Conservation (phyloP, 345 rosid species). For the Syzygium aqueum region DNA sequence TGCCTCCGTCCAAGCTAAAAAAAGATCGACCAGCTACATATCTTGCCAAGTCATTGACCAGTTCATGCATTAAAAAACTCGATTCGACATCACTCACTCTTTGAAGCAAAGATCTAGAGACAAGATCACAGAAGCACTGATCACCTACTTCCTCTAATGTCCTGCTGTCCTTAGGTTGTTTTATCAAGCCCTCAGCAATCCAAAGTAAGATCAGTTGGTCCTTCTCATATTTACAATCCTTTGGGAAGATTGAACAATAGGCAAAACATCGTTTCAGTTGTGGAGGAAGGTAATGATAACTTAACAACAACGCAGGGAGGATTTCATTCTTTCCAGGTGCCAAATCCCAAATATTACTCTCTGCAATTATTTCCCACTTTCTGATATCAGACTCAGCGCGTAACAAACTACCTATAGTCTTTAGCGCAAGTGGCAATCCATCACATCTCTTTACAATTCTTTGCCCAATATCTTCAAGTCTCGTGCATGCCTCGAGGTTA, state of each 20-base stretch:
- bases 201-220: slow-evolving; percentile 5
- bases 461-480: neutral
- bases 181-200: slow-evolving; percentile 10
- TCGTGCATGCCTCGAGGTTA: neutral
- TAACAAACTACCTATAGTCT: slow-evolving; percentile 10
- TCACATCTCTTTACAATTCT: slow-evolving; percentile 1
- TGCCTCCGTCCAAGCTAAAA: neutral
- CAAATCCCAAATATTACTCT: neutral
- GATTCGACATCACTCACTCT: neutral
- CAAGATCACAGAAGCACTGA: slow-evolving; percentile 6
- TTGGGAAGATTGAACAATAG: slow-evolving; percentile 11
- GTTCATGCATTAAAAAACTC: slow-evolving; percentile 19
- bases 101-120: slow-evolving; percentile 21
- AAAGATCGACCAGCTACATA: neutral
- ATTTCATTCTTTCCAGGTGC: neutral
- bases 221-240: slow-evolving; percentile 4
- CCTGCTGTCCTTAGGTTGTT: neutral
- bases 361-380: slow-evolving; percentile 4
- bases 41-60: slow-evolving; percentile 15
- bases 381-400: neutral
- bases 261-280: slow-evolving; percentile 10
- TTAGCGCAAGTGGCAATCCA: slow-evolving; percentile 4
- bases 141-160: slow-evolving; percentile 9
- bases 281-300: slow-evolving; percentile 10
- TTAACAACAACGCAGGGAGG: slow-evolving; percentile 2